Percentiles rank a stretch among this genome's conserved stretches.
These are phyloP conservation scores for Rhipidocladum racemiflorum DNA, from an alignment of 176 grass and related monocot genomes.

Conservation along the genomic window DNA sequence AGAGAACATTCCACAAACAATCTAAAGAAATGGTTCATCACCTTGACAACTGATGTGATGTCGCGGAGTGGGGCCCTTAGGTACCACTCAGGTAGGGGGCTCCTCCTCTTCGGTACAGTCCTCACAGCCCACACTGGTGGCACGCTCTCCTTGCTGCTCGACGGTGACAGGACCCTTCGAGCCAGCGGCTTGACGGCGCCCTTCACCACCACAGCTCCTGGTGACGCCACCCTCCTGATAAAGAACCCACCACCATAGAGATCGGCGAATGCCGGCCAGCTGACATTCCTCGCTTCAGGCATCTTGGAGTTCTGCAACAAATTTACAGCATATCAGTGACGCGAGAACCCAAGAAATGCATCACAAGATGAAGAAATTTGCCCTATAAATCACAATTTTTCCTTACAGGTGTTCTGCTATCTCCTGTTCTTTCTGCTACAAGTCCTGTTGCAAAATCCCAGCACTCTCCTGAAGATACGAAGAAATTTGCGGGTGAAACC, in stretches of 20 bases:
- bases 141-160: conserved; percentile 49
- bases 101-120: conserved; percentile 46
- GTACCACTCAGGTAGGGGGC: conserved; percentile 67
- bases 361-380: background rate
- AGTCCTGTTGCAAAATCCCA: background rate
- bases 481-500: background rate
- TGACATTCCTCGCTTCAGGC: conserved; percentile 43
- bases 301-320: conserved; percentile 40
- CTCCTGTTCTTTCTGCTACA: background rate
- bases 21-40: conserved; percentile 22
- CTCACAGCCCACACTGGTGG: conserved; percentile 21
- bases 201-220: conserved; percentile 24
- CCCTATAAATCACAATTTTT: background rate
- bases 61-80: conserved; percentile 62
- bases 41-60: conserved; percentile 54
- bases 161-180: background rate
- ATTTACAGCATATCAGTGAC: background rate
- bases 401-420: conserved; percentile 4
- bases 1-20: conserved; percentile 10
- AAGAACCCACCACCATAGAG: conserved; percentile 52
- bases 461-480: background rate
- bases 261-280: conserved; percentile 22
- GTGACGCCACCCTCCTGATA: conserved; percentile 41
- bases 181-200: conserved; percentile 20
- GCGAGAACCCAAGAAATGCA: conserved; percentile 9